These are phyloP conservation scores for Skeletonema marinoi DNA, from an alignment of 108 stramenopile species.

Conservation along the genomic window DNA sequence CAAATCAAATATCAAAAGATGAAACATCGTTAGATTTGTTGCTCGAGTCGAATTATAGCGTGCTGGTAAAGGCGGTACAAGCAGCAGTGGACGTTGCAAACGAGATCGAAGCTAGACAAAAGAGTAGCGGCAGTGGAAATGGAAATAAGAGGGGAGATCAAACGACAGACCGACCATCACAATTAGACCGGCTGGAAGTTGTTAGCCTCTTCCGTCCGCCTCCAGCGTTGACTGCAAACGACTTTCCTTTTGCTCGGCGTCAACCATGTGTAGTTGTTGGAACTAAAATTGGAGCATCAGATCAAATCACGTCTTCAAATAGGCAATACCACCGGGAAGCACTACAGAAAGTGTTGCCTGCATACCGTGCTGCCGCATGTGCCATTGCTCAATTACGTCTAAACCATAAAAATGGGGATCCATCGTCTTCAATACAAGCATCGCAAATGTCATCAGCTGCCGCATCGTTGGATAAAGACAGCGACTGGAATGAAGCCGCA, in stretches of 20 bases:
- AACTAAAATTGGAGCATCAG: no score
- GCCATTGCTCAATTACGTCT: slow-evolving; percentile 33
- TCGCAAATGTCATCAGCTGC: slow-evolving; percentile 37
- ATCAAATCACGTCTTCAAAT: no score
- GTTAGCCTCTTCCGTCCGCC: no score
- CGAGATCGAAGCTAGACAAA: slow-evolving; percentile 5
- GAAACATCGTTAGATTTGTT: slow-evolving; percentile 23
- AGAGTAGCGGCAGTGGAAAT: not conserved
- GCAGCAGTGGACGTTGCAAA: slow-evolving; percentile 31
- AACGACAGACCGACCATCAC: no score
- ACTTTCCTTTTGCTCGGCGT: no score
- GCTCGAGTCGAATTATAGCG: slow-evolving; percentile 39
- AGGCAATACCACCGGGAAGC: slow-evolving; percentile 17
- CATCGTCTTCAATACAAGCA: slow-evolving; percentile 16
- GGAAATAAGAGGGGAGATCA: no score
- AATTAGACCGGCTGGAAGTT: no score
- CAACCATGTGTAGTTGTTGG: no score
- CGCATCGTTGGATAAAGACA: slow-evolving; percentile 21
- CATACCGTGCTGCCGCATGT: slow-evolving; percentile 47
- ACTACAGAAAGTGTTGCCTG: slow-evolving; percentile 23
- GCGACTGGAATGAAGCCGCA: slow-evolving; percentile 31
- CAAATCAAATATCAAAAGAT: slow-evolving; percentile 8
- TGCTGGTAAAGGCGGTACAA: slow-evolving; percentile 30
- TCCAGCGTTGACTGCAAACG: no score
- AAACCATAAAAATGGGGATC: slow-evolving; percentile 22